phyloP scores from a whole-genome alignment of 2,329 filamentous ascomycete species.

The Cladophialophora carrionii region DNA sequence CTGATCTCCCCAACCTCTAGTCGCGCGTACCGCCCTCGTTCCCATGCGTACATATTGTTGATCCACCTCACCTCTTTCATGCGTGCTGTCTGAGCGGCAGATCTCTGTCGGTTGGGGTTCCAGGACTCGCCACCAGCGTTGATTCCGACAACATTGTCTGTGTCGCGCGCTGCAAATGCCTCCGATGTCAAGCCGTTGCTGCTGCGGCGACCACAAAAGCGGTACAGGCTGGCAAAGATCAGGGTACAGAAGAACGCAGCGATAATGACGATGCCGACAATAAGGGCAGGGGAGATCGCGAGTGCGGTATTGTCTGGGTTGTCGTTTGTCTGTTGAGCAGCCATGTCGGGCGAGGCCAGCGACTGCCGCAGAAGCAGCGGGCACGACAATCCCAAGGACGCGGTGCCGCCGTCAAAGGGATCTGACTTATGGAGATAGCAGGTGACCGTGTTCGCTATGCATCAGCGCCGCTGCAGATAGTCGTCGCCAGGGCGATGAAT shows the following conservation, averaged over 20 bases:
- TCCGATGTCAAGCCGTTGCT: neutral
- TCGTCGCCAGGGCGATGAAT: conserved; percentile 1
- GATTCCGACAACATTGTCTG: conserved; percentile 10
- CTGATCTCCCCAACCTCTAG: conserved; percentile 21
- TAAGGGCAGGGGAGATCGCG: conserved; percentile 26
- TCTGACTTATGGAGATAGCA: neutral
- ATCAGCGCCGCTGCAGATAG: neutral
- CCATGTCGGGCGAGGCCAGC: neutral
- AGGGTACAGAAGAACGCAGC: conserved; percentile 24
- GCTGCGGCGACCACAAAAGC: conserved; percentile 19
- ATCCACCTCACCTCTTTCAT: conserved; percentile 33
- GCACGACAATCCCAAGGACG: neutral
- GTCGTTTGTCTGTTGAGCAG: conserved; percentile 13
- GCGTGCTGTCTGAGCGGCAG: conserved; percentile 22
- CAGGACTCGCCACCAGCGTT: conserved; percentile 28
- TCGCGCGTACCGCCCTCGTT: conserved; percentile 20
- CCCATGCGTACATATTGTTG: conserved; percentile 33
- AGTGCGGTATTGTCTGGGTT: conserved; percentile 10
- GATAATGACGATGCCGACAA: conserved; percentile 32
- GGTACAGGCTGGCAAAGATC: conserved; percentile 28
- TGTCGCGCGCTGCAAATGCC: conserved; percentile 11
- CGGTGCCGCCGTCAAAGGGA: neutral
- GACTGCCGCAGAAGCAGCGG: neutral
- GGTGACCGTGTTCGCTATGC: neutral
- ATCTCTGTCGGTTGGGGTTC: conserved; percentile 28